Base-by-base conservation (phyloP, 495 filamentous ascomycete genomes). In the Symbiotaphrina buchneri region DNA sequence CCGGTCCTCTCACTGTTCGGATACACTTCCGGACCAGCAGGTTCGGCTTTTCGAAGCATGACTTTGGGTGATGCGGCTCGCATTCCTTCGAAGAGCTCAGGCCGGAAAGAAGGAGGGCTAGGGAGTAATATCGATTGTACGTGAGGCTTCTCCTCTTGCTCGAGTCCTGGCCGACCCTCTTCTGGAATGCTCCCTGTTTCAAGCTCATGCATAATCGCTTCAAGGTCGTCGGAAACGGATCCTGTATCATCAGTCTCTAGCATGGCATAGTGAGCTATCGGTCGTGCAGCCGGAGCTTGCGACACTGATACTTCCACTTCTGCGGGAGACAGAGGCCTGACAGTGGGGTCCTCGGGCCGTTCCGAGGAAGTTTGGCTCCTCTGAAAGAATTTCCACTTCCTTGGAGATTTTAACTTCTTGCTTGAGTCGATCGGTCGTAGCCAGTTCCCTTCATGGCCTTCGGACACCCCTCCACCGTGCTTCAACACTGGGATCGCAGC, bases 331-430 rank as follows among this genome's bases (percentile, higher is more conserved):
- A 25, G 22, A 25, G n/a, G n/a, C n/a, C n/a, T n/a, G n/a, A n/a
- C n/a, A n/a, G n/a, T n/a, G n/a, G n/a, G n/a, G n/a, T n/a, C n/a
- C n/a, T n/a, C n/a, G n/a, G n/a, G n/a, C n/a, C n/a, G n/a, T 15
- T 45, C 46, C 10, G 64, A 55, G 10, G 72, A 61, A 15, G 53
- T 59, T 15, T 74, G 66, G 1, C 68, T 68, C 38, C 71, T 63
- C 34, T 81, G 70, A 40, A 90, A 91, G 38, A 91, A 65, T 41
- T 79, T 83, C 81, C 81, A 91, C 41, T 71, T 76, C 33, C 63
- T 54, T 20, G 66, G 31, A 28, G 54, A 42, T 39, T 49, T 54
- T 10, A 37, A 21, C 21, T 30, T 11, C 20, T 41, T 42, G 19
- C 43, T 48, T 35, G 33, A 19, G 26, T 43, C 57, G 41, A 41